Conservation (phyloP, 192 early-diverging fungal genomes). For the Lobulomyces angularis region DNA sequence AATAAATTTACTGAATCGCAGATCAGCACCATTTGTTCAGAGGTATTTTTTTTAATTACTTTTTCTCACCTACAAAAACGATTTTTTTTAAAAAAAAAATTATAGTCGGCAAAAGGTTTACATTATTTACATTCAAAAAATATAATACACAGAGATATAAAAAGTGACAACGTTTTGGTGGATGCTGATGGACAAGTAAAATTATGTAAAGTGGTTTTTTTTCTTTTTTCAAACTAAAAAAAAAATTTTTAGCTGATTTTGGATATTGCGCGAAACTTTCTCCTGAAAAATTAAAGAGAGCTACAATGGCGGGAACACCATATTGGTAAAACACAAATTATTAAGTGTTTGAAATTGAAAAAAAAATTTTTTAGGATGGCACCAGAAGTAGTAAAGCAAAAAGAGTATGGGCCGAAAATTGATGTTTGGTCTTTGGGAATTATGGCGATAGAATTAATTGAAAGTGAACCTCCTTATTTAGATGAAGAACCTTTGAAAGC, state of each 20-base stretch:
- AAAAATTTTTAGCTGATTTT: slow-evolving; percentile 55
- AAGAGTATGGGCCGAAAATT: slow-evolving; percentile 69
- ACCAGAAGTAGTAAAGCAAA: slow-evolving; percentile 68
- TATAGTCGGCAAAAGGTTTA: slow-evolving; percentile 63
- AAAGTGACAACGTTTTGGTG: no score
- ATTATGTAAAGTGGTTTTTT: slow-evolving; percentile 5
- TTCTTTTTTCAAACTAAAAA: no score
- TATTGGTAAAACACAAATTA: no score
- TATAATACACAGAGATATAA: slow-evolving; percentile 88
- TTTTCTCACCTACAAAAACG: no score
- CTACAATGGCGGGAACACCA: slow-evolving; percentile 59
- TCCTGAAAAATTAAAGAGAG: slow-evolving; percentile 33
- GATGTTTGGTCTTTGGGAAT: slow-evolving; percentile 81
- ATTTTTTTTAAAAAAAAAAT: no score
- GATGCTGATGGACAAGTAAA: no score
- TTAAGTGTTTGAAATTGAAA: no score
- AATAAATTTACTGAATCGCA: neutral
- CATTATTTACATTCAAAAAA: slow-evolving; percentile 65
- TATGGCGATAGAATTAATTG: slow-evolving; percentile 77
- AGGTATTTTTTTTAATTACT: neutral
- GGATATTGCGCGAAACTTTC: slow-evolving; percentile 53
- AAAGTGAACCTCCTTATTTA: slow-evolving; percentile 72
- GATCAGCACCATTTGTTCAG: neutral
- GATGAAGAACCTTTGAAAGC: slow-evolving; percentile 60
- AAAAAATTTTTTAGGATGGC: no score